Evolutionary conservation across 352 stramenopile genomes (phyloP).

Genomic region (Globisporangium nunn): DNA sequence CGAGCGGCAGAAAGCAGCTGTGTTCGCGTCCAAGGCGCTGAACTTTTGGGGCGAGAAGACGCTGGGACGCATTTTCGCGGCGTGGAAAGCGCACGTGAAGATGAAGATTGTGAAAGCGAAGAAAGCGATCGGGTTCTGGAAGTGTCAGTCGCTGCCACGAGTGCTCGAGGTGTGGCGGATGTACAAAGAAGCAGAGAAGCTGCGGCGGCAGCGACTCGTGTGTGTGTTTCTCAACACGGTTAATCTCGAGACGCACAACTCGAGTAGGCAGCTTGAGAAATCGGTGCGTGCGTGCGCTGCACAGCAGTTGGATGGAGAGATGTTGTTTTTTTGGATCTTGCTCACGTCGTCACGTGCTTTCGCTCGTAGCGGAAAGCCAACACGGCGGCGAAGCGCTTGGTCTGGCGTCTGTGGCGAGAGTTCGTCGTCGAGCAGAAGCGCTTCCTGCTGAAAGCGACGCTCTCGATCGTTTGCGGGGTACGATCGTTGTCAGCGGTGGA

Average conservation of each 20-base stretch:
- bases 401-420: slow-evolving; percentile 42
- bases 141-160: slow-evolving; percentile 50
- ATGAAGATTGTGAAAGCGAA: slow-evolving; percentile 35
- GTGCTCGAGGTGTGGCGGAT: slow-evolving; percentile 46
- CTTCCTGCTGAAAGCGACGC: slow-evolving; percentile 60
- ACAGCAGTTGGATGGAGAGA: too few relatives aligned
- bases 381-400: slow-evolving; percentile 25
- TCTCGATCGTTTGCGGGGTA: slow-evolving; percentile 67
- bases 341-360: neutral
- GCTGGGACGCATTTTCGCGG: slow-evolving; percentile 32
- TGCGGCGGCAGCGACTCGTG: slow-evolving; percentile 27
- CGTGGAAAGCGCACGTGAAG: slow-evolving; percentile 36
- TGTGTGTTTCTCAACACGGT: slow-evolving; percentile 60
- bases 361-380: slow-evolving; percentile 42
- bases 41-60: slow-evolving; percentile 55
- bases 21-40: slow-evolving; percentile 41
- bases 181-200: slow-evolving; percentile 21
- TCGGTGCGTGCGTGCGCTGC: slow-evolving; percentile 16
- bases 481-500: slow-evolving; percentile 7
- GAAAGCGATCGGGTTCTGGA: slow-evolving; percentile 64
- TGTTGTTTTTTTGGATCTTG: neutral
- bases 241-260: slow-evolving; percentile 68
- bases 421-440: slow-evolving; percentile 53
- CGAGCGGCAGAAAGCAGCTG: slow-evolving; percentile 19
- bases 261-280: slow-evolving; percentile 35